These are phyloP conservation scores for Trichophyton simii DNA, from an alignment of 2,329 filamentous ascomycete genomes.

Conservation along the genomic window DNA sequence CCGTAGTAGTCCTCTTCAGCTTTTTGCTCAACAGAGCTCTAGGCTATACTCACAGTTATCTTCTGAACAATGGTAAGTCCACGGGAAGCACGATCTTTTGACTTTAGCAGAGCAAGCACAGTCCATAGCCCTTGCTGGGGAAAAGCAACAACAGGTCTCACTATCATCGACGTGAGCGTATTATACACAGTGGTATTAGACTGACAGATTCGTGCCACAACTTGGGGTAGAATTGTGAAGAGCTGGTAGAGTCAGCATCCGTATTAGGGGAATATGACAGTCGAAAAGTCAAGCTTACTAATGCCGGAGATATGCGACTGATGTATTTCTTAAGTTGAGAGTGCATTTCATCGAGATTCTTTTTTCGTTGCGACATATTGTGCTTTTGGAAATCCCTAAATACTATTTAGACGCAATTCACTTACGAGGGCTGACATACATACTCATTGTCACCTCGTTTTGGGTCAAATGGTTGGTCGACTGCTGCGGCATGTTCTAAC, in stretches of 20 bases:
- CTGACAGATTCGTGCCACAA: conserved; percentile 92
- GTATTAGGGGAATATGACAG: background rate
- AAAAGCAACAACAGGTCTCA: conserved; percentile 74
- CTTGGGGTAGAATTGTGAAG: conserved; percentile 65
- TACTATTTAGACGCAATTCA: conserved; percentile 8
- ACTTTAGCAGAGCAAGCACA: conserved; percentile 74
- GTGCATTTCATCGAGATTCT: conserved; percentile 58
- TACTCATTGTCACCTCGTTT: conserved; percentile 37
- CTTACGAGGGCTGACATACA: conserved; percentile 13
- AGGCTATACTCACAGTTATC: conserved; percentile 23
- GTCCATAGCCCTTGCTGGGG: conserved; percentile 89
- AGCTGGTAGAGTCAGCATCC: conserved; percentile 25
- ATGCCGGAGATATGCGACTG: conserved; percentile 35
- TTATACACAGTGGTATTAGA: conserved; percentile 65
- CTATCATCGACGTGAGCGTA: conserved; percentile 63
- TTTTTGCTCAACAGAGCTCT: too few relatives aligned
- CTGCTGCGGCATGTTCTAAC: conserved; percentile 74
- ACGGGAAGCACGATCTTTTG: conserved; percentile 52
- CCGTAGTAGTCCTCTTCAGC: background rate
- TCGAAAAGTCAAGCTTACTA: conserved; percentile 22
- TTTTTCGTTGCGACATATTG: conserved; percentile 42
- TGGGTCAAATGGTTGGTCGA: conserved; percentile 47
- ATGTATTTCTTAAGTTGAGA: conserved; percentile 69
- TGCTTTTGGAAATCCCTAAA: conserved; percentile 36
- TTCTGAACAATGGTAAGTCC: conserved; percentile 36